Conservation (phyloP, 352 stramenopile genomes). For the Phytophthora pini region DNA sequence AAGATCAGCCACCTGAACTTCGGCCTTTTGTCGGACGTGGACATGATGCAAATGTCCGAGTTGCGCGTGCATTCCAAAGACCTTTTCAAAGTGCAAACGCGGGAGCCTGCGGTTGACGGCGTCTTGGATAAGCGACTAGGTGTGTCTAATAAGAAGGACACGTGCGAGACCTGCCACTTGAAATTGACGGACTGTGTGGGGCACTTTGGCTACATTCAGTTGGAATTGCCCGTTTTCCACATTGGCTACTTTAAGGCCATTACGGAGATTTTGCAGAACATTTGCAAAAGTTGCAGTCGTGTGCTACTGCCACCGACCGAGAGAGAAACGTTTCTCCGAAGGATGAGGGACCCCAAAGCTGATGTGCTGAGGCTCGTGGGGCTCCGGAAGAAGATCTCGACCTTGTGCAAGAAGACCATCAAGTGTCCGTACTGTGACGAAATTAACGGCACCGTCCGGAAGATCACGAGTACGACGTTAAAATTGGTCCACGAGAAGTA, state of each 20-base stretch:
- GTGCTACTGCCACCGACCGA: constrained; percentile 95
- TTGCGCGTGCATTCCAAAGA: constrained; percentile 95
- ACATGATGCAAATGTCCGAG: constrained; percentile 97
- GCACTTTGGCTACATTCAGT: constrained; percentile 99
- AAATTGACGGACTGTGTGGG: constrained; percentile 98
- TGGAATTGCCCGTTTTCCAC: constrained; percentile 99
- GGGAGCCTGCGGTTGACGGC: constrained; percentile 92
- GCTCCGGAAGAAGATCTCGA: constrained; percentile 95
- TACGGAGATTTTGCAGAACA: constrained; percentile 97
- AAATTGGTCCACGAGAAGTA: constrained; percentile 99
- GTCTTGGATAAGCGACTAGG: constrained; percentile 98
- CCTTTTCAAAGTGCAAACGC: constrained; percentile 96
- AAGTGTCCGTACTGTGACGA: constrained; percentile 96
- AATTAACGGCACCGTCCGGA: constrained; percentile 98
- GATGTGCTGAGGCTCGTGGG: constrained; percentile 82
- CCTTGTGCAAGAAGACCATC: constrained; percentile 97
- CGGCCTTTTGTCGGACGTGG: constrained; percentile 94
- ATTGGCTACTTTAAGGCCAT: constrained; percentile 99
- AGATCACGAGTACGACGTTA: constrained; percentile 96
- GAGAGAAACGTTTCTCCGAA: constrained; percentile 82
- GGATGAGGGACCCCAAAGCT: constrained; percentile 88
- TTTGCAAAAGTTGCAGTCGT: constrained; percentile 96
- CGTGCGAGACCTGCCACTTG: constrained; percentile 92
- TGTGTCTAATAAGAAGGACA: constrained; percentile 97
- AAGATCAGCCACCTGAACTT: constrained; percentile 99